These are phyloP conservation scores for Graphiopsis chlorocephala DNA, from an alignment of 2,329 filamentous ascomycete species.

Conservation along the genomic window DNA sequence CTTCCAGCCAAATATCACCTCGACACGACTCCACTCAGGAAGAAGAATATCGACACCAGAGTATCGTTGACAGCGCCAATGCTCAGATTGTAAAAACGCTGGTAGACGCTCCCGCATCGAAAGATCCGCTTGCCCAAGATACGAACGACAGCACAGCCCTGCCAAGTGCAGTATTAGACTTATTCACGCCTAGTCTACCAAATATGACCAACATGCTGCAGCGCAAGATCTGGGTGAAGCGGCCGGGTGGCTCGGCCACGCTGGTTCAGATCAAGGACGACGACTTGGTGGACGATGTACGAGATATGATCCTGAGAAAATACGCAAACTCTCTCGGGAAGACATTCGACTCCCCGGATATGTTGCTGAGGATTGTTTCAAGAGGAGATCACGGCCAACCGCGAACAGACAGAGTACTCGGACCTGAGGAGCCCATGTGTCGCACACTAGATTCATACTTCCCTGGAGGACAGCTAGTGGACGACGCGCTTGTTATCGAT, in stretches of 20 bases:
- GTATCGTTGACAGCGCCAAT: constrained; percentile 40
- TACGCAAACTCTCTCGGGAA: constrained; percentile 90
- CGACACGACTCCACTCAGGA: neutral
- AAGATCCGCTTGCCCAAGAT: constrained; percentile 26
- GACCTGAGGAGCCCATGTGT: constrained; percentile 81
- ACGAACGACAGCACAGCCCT: constrained; percentile 31
- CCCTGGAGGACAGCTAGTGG: constrained; percentile 80
- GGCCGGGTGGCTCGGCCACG: constrained; percentile 80
- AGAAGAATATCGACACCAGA: constrained; percentile 34
- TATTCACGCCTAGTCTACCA: constrained; percentile 31
- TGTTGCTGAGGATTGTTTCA: constrained; percentile 74
- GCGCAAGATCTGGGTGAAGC: constrained; percentile 92
- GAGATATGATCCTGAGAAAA: constrained; percentile 87
- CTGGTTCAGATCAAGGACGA: constrained; percentile 81
- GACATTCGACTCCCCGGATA: constrained; percentile 86
- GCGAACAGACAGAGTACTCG: constrained; percentile 64
- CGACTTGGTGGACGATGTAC: constrained; percentile 89
- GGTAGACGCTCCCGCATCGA: constrained; percentile 45
- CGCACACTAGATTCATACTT: constrained; percentile 78
- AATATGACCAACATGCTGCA: constrained; percentile 40
- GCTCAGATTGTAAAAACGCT: constrained; percentile 51
- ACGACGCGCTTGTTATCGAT: constrained; percentile 89
- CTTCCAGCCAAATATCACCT: constrained; percentile 15
- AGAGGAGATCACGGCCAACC: constrained; percentile 43
- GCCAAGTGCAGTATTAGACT: constrained; percentile 27